Conservation (phyloP, 495 filamentous ascomycete species). For the Lepidopterella palustris region DNA sequence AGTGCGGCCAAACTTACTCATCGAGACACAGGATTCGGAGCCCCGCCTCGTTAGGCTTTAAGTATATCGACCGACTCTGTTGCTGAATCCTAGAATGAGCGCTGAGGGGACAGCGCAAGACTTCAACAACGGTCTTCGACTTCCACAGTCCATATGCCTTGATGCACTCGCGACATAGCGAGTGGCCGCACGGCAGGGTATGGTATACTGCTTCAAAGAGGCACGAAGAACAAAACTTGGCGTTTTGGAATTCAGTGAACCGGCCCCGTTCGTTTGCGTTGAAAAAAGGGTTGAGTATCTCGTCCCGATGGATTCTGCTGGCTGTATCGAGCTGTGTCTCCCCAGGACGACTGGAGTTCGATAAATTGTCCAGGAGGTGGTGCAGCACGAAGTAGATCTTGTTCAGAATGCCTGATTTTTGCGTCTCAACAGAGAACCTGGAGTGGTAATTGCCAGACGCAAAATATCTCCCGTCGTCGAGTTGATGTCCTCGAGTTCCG, state of each 20-base stretch:
- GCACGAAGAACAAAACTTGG: conserved; percentile 17
- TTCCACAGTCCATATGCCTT: conserved; percentile 4
- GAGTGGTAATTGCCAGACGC: conserved; percentile 14
- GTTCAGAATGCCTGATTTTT: conserved; percentile 7
- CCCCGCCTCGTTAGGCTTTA: conserved; percentile 11
- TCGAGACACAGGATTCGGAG: conserved; percentile 15
- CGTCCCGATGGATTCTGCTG: conserved; percentile 13
- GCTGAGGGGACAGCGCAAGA: conserved; percentile 13
- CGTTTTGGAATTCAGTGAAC: neutral
- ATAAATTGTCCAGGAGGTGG: conserved; percentile 4
- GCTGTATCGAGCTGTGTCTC: conserved; percentile 2
- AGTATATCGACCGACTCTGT: conserved; percentile 1
- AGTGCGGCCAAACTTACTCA: conserved; percentile 1
- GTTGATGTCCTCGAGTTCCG: conserved; percentile 19
- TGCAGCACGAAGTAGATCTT: conserved; percentile 7
- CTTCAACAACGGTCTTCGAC: conserved; percentile 5
- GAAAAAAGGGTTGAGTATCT: conserved; percentile 6
- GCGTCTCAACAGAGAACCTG: conserved; percentile 12
- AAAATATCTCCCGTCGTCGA: conserved; percentile 12
- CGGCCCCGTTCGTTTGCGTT: neutral
- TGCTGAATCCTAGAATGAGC: neutral
- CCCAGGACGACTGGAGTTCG: neutral
- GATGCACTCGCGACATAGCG: conserved; percentile 13
- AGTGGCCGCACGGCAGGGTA: conserved; percentile 14
- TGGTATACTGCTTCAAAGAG: conserved; percentile 11